These are phyloP conservation scores for Articulospora tetracladia DNA, from an alignment of 495 filamentous ascomycete species.

Conservation along the genomic window DNA sequence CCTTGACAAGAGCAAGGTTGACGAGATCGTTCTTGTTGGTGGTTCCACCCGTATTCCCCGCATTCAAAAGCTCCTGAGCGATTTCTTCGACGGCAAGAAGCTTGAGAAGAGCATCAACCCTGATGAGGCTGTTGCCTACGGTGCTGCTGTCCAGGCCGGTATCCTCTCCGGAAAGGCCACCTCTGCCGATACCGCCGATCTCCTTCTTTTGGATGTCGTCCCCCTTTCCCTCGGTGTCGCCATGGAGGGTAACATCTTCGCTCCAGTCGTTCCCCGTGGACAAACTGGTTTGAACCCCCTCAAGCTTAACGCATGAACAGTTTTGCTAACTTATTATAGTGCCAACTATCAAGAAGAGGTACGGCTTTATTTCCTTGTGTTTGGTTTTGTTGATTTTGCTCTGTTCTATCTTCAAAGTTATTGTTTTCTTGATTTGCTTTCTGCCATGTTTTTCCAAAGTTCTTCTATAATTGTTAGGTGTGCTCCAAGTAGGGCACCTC, in stretches of 20 bases:
- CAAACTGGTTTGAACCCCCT: slow-evolving; percentile 82
- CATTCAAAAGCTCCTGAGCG: slow-evolving; percentile 96
- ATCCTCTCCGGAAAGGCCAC: slow-evolving; percentile 97
- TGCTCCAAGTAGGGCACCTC: too few species aligned
- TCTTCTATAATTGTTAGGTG: too few species aligned
- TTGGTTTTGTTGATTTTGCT: too few species aligned
- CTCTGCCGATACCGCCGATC: slow-evolving; percentile 91
- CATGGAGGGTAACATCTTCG: slow-evolving; percentile 99
- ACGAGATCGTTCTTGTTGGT: slow-evolving; percentile 98
- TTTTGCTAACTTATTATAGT: too few species aligned
- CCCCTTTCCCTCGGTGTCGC: slow-evolving; percentile 98
- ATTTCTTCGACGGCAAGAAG: slow-evolving; percentile 99
- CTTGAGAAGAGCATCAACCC: slow-evolving; percentile 99
- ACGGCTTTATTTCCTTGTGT: too few species aligned
- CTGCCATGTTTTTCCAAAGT: too few species aligned
- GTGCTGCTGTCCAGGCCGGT: slow-evolving; percentile 97
- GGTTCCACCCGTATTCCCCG: slow-evolving; percentile 98
- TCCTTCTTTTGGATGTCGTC: slow-evolving; percentile 93
- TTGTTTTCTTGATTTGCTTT: too few species aligned
- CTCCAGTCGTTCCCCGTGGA: slow-evolving; percentile 88
- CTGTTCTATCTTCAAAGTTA: too few species aligned
- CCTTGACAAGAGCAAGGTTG: slow-evolving; percentile 90
- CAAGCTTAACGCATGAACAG: too few species aligned
- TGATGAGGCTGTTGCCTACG: slow-evolving; percentile 98
- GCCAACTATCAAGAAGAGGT: slow-evolving; percentile 82